Base-by-base conservation (phyloP, 1,139 yeast species). In the Wickerhamomyces sp. region DNA sequence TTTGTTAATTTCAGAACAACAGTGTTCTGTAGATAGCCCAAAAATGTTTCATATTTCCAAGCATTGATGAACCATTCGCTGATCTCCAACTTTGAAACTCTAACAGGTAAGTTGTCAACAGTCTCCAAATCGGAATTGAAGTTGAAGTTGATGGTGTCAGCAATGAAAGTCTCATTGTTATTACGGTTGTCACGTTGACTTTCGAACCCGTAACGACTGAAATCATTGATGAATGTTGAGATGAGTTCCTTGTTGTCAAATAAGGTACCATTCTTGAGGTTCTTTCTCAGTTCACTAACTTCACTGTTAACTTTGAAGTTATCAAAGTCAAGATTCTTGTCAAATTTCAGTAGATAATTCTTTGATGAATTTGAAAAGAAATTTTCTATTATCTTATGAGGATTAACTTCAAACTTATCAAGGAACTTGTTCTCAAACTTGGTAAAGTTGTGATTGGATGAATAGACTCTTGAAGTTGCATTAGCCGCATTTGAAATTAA, bases 21-120 rank as follows among this genome's bases (percentile, higher is more conserved):
- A 10, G 67, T 62, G 47, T 64, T 64, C 27, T 62, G 61, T 34
- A 64, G 53, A 34, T 57, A 59, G 7, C 64, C 63, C 43, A 62
- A 50, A 42, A 64, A 64, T 13, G 65, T 62, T 46, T 64, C 67
- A 46, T 63, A 62, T 45, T 64, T 64, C 67, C 67, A 64, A 13
- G 67, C 60, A 36, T 63, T 62, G 39, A 64, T 64, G 39, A 64
- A 62, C 66, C 66, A 63, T 45, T 64, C 67, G 23, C 64, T 62
- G 33, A 64, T 56, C 27, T 59, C 62, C 41, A 62, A 48, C 46
- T 64, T 64, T 6, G 66, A 63, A 10, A 64, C 54, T 42, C 65
- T 57, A 5, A 64, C 64, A 4, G 64, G 62, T 7, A 52, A 32
- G 14, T 42, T 46, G 39, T 57, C 57, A 27, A 55, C 46, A 27